Percentiles rank a stretch among this genome's conserved stretches.
phyloP scores from a whole-genome alignment of 2,329 filamentous ascomycete genomes.

The Calonectria henricotiae region DNA sequence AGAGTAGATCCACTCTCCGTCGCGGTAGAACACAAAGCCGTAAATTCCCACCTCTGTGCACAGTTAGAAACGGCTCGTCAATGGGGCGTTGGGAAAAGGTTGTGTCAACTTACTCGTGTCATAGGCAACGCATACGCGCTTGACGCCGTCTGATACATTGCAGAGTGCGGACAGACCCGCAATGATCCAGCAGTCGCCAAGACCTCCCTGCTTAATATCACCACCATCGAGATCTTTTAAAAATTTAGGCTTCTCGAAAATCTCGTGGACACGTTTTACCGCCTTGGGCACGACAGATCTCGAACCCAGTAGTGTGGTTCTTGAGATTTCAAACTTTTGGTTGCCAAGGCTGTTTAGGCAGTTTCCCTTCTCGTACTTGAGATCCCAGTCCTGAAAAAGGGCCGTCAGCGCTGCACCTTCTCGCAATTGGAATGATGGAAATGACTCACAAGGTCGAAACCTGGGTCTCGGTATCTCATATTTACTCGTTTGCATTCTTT shows the following conservation, averaged over 20 bases:
- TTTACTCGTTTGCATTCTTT: slow-evolving; percentile 81
- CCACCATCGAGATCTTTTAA: slow-evolving; percentile 76
- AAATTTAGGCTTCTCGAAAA: slow-evolving; percentile 83
- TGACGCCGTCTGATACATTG: slow-evolving; percentile 80
- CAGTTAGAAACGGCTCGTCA: slow-evolving; percentile 33
- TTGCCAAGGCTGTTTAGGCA: slow-evolving; percentile 70
- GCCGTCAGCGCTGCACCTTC: slow-evolving; percentile 38
- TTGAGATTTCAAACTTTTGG: slow-evolving; percentile 68
- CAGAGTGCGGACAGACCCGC: slow-evolving; percentile 84
- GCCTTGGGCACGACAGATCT: slow-evolving; percentile 76
- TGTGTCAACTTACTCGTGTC: slow-evolving; percentile 70
- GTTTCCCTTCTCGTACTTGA: slow-evolving; percentile 76
- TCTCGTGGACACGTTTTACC: slow-evolving; percentile 83
- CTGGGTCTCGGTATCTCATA: slow-evolving; percentile 82
- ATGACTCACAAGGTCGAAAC: slow-evolving; percentile 70
- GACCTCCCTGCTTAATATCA: slow-evolving; percentile 83
- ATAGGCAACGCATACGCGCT: slow-evolving; percentile 82
- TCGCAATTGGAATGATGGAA: neutral
- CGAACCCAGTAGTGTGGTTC: slow-evolving; percentile 64
- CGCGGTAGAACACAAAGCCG: slow-evolving; percentile 90
- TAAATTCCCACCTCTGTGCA: slow-evolving; percentile 80
- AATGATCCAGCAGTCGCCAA: slow-evolving; percentile 90
- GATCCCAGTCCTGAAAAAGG: slow-evolving; percentile 72
- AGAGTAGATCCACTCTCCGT: slow-evolving; percentile 93
- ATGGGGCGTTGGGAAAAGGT: neutral